These are phyloP conservation scores for Melocanna baccifera DNA, from an alignment of 176 grass and related monocot genomes.

Conservation along the genomic window DNA sequence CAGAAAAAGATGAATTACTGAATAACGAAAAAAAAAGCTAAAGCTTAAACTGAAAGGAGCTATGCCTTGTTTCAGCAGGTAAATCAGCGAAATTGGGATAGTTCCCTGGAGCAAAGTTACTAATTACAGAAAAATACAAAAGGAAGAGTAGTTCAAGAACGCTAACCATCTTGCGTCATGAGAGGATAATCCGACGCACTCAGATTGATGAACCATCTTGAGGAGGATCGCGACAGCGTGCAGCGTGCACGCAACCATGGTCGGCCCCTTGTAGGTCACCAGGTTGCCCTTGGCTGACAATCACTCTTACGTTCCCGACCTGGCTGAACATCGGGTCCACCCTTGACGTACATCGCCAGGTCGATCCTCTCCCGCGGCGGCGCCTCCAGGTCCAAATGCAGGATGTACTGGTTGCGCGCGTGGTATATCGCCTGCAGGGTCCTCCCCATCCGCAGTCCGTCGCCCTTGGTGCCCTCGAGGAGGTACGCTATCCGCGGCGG, in stretches of 20 bases:
- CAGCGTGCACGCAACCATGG: slow-evolving; percentile 85
- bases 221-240: slow-evolving; percentile 77
- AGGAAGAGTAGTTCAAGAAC: neutral
- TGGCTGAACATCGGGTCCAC: slow-evolving; percentile 66
- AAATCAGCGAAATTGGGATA: neutral
- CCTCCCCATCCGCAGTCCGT: slow-evolving; percentile 73
- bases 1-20: too few species aligned
- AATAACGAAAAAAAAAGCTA: too few species aligned
- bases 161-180: slow-evolving; percentile 84
- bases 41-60: too few species aligned
- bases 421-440: slow-evolving; percentile 85
- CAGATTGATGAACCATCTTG: slow-evolving; percentile 93
- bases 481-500: slow-evolving; percentile 83
- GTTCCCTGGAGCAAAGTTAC: neutral
- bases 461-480: slow-evolving; percentile 91
- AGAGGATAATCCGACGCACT: slow-evolving; percentile 91
- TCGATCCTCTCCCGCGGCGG: slow-evolving; percentile 76
- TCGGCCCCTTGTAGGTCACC: slow-evolving; percentile 83
- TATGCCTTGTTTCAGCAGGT: neutral
- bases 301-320: slow-evolving; percentile 71
- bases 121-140: neutral
- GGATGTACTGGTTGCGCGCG: slow-evolving; percentile 81
- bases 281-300: slow-evolving; percentile 83
- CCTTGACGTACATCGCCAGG: slow-evolving; percentile 67
- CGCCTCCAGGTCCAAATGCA: slow-evolving; percentile 84